Percentiles rank a stretch among this genome's conserved stretches.
Conservation (phyloP, 192 early-diverging fungal genomes). For the Coemansia sp. region DNA sequence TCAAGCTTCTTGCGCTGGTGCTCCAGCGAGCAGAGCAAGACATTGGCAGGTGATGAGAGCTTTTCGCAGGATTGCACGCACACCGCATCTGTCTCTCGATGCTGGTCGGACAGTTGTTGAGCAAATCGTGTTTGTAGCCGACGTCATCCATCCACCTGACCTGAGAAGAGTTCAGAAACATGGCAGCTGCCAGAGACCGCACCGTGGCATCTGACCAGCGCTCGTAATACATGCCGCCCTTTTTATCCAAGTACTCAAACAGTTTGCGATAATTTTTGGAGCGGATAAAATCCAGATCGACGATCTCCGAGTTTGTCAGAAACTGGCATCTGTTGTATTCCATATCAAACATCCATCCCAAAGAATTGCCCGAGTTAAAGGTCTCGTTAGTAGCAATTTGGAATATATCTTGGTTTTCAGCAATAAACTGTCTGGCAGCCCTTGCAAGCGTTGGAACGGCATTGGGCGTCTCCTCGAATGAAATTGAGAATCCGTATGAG, state of each 20-base stretch:
- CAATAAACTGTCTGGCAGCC: conserved; percentile 2
- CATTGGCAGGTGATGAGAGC: conserved; percentile 32
- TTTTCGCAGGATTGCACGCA: conserved; percentile 32
- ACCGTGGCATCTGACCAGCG: conserved; percentile 57
- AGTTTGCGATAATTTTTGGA: conserved; percentile 54
- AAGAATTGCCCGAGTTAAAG: background rate
- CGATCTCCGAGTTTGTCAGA: conserved; percentile 83
- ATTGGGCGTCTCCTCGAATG: conserved; percentile 18
- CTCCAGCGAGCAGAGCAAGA: conserved; percentile 33
- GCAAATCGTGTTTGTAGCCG: conserved; percentile 60
- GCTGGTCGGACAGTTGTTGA: conserved; percentile 64
- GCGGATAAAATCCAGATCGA: conserved; percentile 64
- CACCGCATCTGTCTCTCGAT: conserved; percentile 24
- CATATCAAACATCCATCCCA: conserved; percentile 17
- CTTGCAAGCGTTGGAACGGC: conserved; percentile 6
- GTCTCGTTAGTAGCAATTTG: background rate
- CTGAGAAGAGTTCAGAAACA: conserved; percentile 53
- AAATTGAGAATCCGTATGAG: conserved; percentile 28
- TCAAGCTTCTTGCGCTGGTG: background rate
- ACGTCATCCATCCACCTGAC: conserved; percentile 64
- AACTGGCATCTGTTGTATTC: conserved; percentile 62
- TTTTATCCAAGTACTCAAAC: conserved; percentile 57
- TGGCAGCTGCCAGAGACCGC: conserved; percentile 60
- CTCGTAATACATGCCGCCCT: conserved; percentile 56
- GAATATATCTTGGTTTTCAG: background rate